These are phyloP conservation scores for Tremella mesenterica DNA, from an alignment of 768 basidiomycete genomes.

Conservation along the genomic window DNA sequence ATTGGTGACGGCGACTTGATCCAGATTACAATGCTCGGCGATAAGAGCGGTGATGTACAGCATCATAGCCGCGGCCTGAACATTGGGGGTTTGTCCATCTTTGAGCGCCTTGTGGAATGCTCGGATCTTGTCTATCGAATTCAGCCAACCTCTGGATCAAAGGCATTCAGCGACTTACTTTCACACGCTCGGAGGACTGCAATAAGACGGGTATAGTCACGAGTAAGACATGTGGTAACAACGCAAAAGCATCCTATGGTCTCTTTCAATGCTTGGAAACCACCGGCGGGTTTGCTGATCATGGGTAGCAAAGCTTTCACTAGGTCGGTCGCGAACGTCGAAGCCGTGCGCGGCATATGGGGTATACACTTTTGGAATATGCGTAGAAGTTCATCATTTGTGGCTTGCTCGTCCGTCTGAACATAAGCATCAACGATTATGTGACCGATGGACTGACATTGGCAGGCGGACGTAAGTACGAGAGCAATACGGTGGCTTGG, in stretches of 20 bases:
- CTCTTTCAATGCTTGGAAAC: constrained; percentile 70
- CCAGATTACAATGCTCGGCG: constrained; percentile 82
- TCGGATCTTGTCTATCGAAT: constrained; percentile 32
- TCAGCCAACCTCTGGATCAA: background rate
- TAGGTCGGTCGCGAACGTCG: constrained; percentile 78
- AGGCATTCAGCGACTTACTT: constrained; percentile 47
- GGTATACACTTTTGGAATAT: constrained; percentile 80
- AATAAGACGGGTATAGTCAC: constrained; percentile 69
- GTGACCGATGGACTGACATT: constrained; percentile 12
- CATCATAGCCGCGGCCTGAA: constrained; percentile 49
- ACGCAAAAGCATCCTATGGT: constrained; percentile 85
- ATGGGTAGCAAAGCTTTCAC: constrained; percentile 75
- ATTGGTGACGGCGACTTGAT: constrained; percentile 58
- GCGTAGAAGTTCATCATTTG: constrained; percentile 76
- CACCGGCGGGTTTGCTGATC: constrained; percentile 71
- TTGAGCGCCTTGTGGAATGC: constrained; percentile 25
- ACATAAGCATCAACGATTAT: background rate
- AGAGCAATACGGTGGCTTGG: constrained; percentile 75
- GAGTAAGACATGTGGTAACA: constrained; percentile 73
- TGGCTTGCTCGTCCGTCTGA: constrained; percentile 72
- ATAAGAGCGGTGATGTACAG: constrained; percentile 78
- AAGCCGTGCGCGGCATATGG: constrained; percentile 78
- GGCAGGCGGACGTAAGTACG: constrained; percentile 54
- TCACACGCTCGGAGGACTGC: constrained; percentile 79
- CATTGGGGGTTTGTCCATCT: constrained; percentile 18